A percentile compares a stretch with the other conserved stretches of the same genome.
Conservation (phyloP, 2,329 filamentous ascomycete genomes). For the Fusarium sulawesiense region DNA sequence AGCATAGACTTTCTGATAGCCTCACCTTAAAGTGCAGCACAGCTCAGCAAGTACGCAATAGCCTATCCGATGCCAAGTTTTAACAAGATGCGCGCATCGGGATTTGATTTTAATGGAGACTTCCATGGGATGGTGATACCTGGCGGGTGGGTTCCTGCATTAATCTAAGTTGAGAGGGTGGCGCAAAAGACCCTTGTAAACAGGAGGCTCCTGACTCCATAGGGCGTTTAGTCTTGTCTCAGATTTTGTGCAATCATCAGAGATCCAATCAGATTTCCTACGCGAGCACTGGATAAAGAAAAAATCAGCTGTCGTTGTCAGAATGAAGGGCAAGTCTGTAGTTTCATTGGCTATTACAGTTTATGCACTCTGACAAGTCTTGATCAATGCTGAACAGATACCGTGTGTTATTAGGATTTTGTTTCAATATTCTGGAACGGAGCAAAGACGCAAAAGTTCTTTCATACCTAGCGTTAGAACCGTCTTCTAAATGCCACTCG, state of each 20-base stretch:
- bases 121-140: background rate
- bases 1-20: slow-evolving; percentile 12
- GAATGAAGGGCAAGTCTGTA: background rate
- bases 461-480: background rate
- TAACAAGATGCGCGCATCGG: slow-evolving; percentile 18
- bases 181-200: slow-evolving; percentile 11
- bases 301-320: slow-evolving; percentile 11
- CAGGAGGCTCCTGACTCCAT: slow-evolving; percentile 12
- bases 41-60: slow-evolving; percentile 9
- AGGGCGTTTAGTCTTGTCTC: slow-evolving; percentile 27
- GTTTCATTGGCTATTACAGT: slow-evolving; percentile 17
- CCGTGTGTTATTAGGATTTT: background rate
- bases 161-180: slow-evolving; percentile 22
- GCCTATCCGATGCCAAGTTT: slow-evolving; percentile 35
- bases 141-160: slow-evolving; percentile 46
- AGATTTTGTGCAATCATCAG: slow-evolving; percentile 32
- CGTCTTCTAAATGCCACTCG: slow-evolving; percentile 1
- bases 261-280: slow-evolving; percentile 28
- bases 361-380: slow-evolving; percentile 1
- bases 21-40: slow-evolving; percentile 1
- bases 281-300: slow-evolving; percentile 9
- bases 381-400: background rate
- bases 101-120: background rate
- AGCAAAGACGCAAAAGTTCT: background rate
- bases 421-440: background rate